A percentile compares a stretch with the other conserved stretches of the same genome.
These are phyloP conservation scores for Aspergillus melleus DNA, from an alignment of 2,329 filamentous ascomycete species.

Conservation along the genomic window DNA sequence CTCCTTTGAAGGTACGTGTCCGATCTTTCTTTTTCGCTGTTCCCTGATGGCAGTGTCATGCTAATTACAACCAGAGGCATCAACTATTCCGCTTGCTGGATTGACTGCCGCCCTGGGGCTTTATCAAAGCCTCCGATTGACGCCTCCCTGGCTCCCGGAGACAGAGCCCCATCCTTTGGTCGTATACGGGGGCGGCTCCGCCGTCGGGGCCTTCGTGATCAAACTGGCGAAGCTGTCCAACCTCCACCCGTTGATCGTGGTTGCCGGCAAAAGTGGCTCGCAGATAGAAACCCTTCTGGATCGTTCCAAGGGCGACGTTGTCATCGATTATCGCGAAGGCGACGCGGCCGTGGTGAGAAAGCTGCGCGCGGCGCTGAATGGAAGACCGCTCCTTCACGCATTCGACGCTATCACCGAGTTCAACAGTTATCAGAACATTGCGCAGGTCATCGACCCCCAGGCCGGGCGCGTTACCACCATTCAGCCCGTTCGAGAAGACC, in stretches of 20 bases:
- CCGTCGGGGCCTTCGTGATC: constrained; percentile 59
- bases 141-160: constrained; percentile 50
- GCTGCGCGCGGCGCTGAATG: constrained; percentile 25
- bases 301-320: constrained; percentile 53
- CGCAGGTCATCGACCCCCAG: constrained; percentile 43
- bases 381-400: constrained; percentile 44
- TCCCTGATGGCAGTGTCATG: too few relatives aligned
- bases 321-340: constrained; percentile 62
- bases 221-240: constrained; percentile 57
- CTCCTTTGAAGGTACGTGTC: constrained; percentile 50
- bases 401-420: constrained; percentile 61
- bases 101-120: constrained; percentile 56
- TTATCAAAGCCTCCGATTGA: constrained; percentile 49
- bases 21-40: too few relatives aligned
- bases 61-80: constrained; percentile 43
- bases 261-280: constrained; percentile 54
- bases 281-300: constrained; percentile 57
- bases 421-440: constrained; percentile 48
- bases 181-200: constrained; percentile 51
- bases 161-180: constrained; percentile 40
- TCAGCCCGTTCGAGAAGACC: constrained; percentile 44
- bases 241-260: constrained; percentile 62
- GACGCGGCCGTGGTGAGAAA: constrained; percentile 54
- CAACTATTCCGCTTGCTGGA: constrained; percentile 57
- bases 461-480: constrained; percentile 42